These are phyloP conservation scores for Infundibulicybe gibba DNA, from an alignment of 768 basidiomycete genomes.

Conservation along the genomic window DNA sequence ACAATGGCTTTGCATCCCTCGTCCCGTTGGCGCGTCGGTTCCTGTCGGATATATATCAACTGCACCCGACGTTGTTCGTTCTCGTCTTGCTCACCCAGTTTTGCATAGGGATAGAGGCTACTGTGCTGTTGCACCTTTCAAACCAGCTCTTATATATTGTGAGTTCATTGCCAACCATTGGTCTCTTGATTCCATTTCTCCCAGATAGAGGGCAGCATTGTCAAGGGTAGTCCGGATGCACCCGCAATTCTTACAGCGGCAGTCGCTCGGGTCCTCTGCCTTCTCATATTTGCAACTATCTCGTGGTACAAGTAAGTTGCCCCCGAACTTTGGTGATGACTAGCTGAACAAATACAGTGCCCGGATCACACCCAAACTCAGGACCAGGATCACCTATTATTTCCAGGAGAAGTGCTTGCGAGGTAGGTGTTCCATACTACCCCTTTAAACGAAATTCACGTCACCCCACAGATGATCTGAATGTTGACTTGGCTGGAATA, in stretches of 20 bases:
- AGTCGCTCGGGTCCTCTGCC: constrained; percentile 10
- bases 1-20: too few species aligned
- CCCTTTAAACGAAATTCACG: too few species aligned
- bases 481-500: too few species aligned
- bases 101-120: constrained; percentile 19
- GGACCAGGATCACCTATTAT: too few species aligned
- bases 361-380: too few species aligned
- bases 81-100: constrained; percentile 16
- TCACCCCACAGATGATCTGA: too few species aligned
- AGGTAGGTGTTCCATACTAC: too few species aligned
- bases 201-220: constrained; percentile 18
- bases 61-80: constrained; percentile 15
- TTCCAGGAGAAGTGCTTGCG: too few species aligned
- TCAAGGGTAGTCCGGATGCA: constrained; percentile 11
- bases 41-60: constrained; percentile 14
- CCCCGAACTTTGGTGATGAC: neutral
- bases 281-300: constrained; percentile 12
- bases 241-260: constrained; percentile 14
- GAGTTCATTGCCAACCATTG: neutral
- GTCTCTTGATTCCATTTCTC: neutral
- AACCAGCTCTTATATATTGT: constrained; percentile 17
- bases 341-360: neutral
- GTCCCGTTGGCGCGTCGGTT: too few species aligned
- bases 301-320: constrained; percentile 17
- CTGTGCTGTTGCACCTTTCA: constrained; percentile 21